Conservation (phyloP, 805 yeast species). For the Lipomyces mesembrius region DNA sequence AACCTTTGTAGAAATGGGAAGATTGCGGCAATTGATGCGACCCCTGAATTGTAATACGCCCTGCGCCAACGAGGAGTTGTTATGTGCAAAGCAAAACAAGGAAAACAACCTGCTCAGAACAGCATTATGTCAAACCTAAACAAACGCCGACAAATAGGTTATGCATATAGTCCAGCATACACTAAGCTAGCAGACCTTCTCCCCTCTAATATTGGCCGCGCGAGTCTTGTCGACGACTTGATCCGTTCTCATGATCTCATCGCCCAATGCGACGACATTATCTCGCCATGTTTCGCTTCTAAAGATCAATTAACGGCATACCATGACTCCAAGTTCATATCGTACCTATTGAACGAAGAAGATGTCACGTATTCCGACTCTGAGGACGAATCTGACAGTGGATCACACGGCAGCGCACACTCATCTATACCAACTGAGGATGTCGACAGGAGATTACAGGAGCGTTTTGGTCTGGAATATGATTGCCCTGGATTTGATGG, state of each 20-base stretch:
- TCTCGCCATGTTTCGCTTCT: constrained; percentile 43
- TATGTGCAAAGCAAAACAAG: background rate
- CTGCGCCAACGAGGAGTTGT: no score
- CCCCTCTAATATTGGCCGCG: constrained; percentile 61
- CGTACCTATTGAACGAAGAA: constrained; percentile 46
- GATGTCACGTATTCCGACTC: constrained; percentile 29
- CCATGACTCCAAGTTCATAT: constrained; percentile 55
- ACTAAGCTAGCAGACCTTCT: constrained; percentile 48
- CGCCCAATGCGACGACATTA: constrained; percentile 41
- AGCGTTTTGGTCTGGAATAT: constrained; percentile 55
- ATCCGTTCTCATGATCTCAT: constrained; percentile 51
- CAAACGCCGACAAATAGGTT: constrained; percentile 34
- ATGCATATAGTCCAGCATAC: constrained; percentile 38
- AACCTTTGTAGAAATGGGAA: no score
- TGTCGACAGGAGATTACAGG: constrained; percentile 31
- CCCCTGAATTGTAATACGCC: background rate
- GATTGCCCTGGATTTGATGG: constrained; percentile 70
- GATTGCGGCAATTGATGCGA: background rate
- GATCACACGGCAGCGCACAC: constrained; percentile 1
- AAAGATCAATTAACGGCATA: constrained; percentile 52
- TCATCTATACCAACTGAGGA: constrained; percentile 2
- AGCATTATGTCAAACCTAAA: background rate
- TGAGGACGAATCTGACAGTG: constrained; percentile 38
- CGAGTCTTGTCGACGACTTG: constrained; percentile 51
- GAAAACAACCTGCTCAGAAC: background rate